Evolutionary conservation across 2,329 filamentous ascomycete genomes (phyloP).

Genomic region (Amesomyces nigricolor): DNA sequence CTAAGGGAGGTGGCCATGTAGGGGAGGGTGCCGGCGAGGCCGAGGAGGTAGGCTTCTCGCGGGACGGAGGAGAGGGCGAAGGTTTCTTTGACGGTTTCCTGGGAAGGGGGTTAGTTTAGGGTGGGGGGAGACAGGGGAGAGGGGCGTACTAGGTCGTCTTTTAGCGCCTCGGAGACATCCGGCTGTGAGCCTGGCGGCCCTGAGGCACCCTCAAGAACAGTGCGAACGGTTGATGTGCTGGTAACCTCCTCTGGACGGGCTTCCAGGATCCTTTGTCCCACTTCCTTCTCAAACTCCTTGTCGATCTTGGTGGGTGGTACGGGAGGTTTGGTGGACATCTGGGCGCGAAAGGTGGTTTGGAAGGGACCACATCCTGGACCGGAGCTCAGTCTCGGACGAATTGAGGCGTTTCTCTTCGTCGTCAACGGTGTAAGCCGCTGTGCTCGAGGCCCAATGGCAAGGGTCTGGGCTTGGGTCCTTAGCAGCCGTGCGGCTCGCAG

Average conservation of each 20-base stretch:
- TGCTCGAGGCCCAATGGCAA: background rate
- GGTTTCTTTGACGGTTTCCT: slow-evolving; percentile 64
- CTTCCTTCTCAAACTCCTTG: slow-evolving; percentile 49
- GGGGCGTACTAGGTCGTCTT: slow-evolving; percentile 51
- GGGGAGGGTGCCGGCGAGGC: slow-evolving; percentile 73
- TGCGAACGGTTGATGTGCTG: slow-evolving; percentile 49
- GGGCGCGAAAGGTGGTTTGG: slow-evolving; percentile 7
- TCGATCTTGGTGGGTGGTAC: slow-evolving; percentile 41
- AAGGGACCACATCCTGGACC: background rate
- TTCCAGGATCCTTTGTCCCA: slow-evolving; percentile 51
- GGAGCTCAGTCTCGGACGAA: background rate
- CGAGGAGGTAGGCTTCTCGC: slow-evolving; percentile 60
- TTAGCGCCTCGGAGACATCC: slow-evolving; percentile 34
- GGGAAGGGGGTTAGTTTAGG: background rate
- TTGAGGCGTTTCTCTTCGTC: background rate
- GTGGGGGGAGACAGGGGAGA: too few relatives aligned
- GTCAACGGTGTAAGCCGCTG: background rate
- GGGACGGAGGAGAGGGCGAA: slow-evolving; percentile 62
- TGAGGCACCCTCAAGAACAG: slow-evolving; percentile 40
- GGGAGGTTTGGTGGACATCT: slow-evolving; percentile 25
- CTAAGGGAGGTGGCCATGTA: slow-evolving; percentile 80
- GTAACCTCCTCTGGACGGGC: slow-evolving; percentile 57
- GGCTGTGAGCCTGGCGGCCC: slow-evolving; percentile 16
- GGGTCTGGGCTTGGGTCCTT: slow-evolving; percentile 8
- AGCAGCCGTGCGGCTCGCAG: slow-evolving; percentile 21